Base-by-base conservation (phyloP, 257 asterid species). In the Primulina huaijiensis region DNA sequence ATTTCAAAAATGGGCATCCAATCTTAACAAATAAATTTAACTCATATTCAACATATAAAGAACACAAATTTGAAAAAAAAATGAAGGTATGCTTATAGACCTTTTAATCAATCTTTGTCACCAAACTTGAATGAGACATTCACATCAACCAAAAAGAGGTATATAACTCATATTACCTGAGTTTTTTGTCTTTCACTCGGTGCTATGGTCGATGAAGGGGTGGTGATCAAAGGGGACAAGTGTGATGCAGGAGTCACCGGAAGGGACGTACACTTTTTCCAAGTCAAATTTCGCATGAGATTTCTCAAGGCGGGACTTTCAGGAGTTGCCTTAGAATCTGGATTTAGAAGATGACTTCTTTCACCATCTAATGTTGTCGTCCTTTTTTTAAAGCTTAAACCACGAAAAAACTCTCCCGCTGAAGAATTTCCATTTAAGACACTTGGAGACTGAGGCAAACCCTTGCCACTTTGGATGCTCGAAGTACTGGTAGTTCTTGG, bases 191-290 rank as follows among this genome's bases (percentile, higher is more conserved):
- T 81, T 77, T 90, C 97, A 20, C 77, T 75, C 50, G 8, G 17
- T 33, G 87, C 68, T 76, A 85, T 82, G 10, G 86, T 76, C 27
- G 96, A 77, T 60, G 81, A n/a, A 5, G 90, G 90, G 35, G 78
- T 77, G 37, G 73, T 66, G 75, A 75, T 80, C 8, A 77, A 77
- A 8, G 97, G 97, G 58, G 97, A 79, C 64, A 77, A 64, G 78
- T 71, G 60, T 11, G 92, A 70, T 56, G 86, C 96, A 52, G 84
- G 93, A 1, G 92, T 82, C 67, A 85, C 95, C 1, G 96, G 99
- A 80, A 94, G 86, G 6, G 99, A 94, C 46, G 87, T 70, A 70
- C 96, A 83, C 79, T 82, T 86, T 66, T 77, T 79, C 96, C 96
- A 85, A 31, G 77, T 64, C 23, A 66, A 16, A 9, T 64, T 65